phyloP scores from a whole-genome alignment of 2,329 filamentous ascomycete species.

The Colletotrichum chrysophilum region DNA sequence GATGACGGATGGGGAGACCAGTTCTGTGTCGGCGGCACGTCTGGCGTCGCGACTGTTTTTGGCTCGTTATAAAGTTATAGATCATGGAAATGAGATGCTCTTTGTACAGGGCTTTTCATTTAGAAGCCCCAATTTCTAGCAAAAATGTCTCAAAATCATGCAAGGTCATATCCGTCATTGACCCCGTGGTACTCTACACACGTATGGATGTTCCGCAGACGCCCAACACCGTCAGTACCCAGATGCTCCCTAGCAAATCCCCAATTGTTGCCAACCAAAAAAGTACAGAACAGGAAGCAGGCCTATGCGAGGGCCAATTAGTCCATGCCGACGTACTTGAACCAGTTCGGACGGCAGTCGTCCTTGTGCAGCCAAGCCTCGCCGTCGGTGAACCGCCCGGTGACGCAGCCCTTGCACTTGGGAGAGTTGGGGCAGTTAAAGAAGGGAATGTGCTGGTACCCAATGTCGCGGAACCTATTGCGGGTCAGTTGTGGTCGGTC shows the following conservation, averaged over 20 bases:
- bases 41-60: slow-evolving; percentile 69
- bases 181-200: slow-evolving; percentile 19
- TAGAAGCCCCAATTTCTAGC: neutral
- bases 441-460: slow-evolving; percentile 97
- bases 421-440: slow-evolving; percentile 98
- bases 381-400: slow-evolving; percentile 88
- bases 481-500: slow-evolving; percentile 9
- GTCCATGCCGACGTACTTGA: slow-evolving; percentile 89
- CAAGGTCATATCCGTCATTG: slow-evolving; percentile 20
- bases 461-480: slow-evolving; percentile 97
- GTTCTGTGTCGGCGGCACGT: slow-evolving; percentile 70
- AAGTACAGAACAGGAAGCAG: slow-evolving; percentile 11
- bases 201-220: slow-evolving; percentile 18
- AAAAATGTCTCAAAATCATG: slow-evolving; percentile 19
- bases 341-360: slow-evolving; percentile 96
- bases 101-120: neutral
- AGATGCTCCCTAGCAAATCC: slow-evolving; percentile 15
- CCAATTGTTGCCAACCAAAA: slow-evolving; percentile 16
- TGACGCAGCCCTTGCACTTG: slow-evolving; percentile 88
- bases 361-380: slow-evolving; percentile 85
- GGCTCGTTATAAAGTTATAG: slow-evolving; percentile 36
- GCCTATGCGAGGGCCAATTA: slow-evolving; percentile 40
- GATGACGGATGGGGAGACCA: slow-evolving; percentile 67
- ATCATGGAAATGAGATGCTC: neutral
- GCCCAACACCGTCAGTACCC: slow-evolving; percentile 20